Conservation (phyloP, 1,139 yeast species). For the Geotrichum carabidarum region DNA sequence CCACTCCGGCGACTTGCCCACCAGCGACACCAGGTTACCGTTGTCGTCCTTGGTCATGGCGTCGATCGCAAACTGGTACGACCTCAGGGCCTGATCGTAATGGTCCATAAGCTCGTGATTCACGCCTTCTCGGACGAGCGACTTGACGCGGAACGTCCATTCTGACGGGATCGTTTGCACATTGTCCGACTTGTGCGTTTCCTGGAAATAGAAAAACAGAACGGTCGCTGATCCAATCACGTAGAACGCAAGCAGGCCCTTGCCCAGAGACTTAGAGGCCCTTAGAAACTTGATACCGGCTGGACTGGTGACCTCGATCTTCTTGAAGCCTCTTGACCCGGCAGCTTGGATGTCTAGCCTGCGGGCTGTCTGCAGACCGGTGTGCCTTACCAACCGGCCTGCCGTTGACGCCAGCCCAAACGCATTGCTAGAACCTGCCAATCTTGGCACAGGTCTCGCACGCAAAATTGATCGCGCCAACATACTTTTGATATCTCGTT, state of each 20-base stretch:
- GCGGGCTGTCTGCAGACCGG: background rate
- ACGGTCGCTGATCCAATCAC: constrained; percentile 26
- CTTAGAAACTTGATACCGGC: constrained; percentile 19
- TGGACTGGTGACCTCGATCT: constrained; percentile 20
- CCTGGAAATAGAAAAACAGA: constrained; percentile 26
- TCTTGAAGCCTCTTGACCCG: constrained; percentile 11
- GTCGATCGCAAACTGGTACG: constrained; percentile 29
- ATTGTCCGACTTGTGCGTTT: constrained; percentile 25
- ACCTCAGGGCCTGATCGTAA: constrained; percentile 22
- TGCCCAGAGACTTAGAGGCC: constrained; percentile 19
- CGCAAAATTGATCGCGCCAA: constrained; percentile 1
- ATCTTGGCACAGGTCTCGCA: background rate
- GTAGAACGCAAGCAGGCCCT: constrained; percentile 24
- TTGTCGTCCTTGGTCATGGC: constrained; percentile 25
- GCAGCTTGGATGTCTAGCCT: background rate
- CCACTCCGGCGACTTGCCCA: constrained; percentile 36
- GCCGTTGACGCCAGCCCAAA: background rate
- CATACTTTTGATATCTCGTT: background rate
- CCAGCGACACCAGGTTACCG: constrained; percentile 20
- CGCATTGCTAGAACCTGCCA: background rate
- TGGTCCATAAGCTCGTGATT: constrained; percentile 31
- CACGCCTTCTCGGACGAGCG: constrained; percentile 32
- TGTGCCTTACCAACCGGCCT: background rate
- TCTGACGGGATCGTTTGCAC: constrained; percentile 32
- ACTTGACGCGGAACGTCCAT: constrained; percentile 33